A percentile compares a stretch with the other conserved stretches of the same genome.
phyloP scores from a whole-genome alignment of 148 eudicot species.

The Camellia japonica region DNA sequence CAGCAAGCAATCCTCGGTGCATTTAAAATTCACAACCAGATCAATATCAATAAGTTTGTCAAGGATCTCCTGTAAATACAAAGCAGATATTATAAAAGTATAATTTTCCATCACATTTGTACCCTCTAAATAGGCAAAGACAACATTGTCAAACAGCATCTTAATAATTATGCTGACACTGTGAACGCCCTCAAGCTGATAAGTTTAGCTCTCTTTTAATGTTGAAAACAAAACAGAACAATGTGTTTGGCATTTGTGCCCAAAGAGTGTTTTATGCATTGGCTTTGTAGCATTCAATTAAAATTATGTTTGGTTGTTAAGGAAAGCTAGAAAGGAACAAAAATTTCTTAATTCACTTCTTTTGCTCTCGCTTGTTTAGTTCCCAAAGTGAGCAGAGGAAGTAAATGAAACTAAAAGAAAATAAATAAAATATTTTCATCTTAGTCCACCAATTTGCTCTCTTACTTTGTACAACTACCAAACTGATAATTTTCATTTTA shows the following conservation, averaged over 20 bases:
- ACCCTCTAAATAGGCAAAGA: background rate
- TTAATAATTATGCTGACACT: background rate
- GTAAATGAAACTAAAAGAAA: background rate
- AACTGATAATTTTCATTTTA: background rate
- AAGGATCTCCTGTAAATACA: conserved; percentile 24
- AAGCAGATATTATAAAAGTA: background rate
- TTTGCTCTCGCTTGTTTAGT: background rate
- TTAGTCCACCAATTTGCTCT: background rate
- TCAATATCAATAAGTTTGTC: conserved; percentile 31
- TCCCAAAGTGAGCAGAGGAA: background rate
- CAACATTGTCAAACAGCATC: conserved; percentile 1
- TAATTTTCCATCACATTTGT: background rate
- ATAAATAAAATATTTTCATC: background rate
- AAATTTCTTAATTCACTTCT: background rate
- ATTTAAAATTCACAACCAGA: conserved; percentile 36
- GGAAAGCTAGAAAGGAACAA: background rate
- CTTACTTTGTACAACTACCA: background rate
- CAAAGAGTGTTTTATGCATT: background rate
- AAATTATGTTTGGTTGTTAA: background rate
- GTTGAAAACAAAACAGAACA: background rate
- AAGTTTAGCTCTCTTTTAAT: background rate
- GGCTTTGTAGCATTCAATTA: background rate
- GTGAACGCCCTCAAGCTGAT: background rate
- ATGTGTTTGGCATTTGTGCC: background rate
- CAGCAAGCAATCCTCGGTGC: conserved; percentile 20